Percentiles rank a stretch among this genome's conserved stretches.
phyloP scores from a whole-genome alignment of 768 basidiomycete genomes.

The Termitomyces bulborhizus region DNA sequence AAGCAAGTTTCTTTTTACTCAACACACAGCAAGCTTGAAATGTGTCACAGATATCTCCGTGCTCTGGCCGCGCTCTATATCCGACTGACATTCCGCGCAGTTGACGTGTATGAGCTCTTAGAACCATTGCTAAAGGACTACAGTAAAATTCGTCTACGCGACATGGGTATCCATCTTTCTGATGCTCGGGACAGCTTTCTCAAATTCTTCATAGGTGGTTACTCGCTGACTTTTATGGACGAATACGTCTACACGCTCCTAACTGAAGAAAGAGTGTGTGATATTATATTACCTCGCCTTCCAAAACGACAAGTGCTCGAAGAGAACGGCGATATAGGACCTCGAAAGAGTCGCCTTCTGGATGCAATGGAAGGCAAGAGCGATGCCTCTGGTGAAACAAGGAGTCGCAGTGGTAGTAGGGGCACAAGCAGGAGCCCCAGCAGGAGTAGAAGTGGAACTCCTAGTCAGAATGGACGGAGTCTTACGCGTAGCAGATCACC shows the following conservation, averaged over 20 bases:
- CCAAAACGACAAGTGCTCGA: slow-evolving; percentile 83
- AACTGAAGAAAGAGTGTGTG: slow-evolving; percentile 89
- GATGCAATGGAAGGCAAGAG: slow-evolving; percentile 79
- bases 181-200: background rate
- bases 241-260: slow-evolving; percentile 85
- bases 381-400: slow-evolving; percentile 39
- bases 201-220: slow-evolving; percentile 56
- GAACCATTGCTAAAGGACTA: slow-evolving; percentile 95
- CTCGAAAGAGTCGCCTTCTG: slow-evolving; percentile 80
- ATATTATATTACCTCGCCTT: slow-evolving; percentile 90
- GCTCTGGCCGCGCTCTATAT: slow-evolving; percentile 92
- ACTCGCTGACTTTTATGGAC: slow-evolving; percentile 82
- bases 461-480: slow-evolving; percentile 16
- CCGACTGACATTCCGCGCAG: slow-evolving; percentile 87
- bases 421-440: slow-evolving; percentile 29
- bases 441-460: slow-evolving; percentile 22
- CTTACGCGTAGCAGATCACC: slow-evolving; percentile 22
- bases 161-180: slow-evolving; percentile 54
- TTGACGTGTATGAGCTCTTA: slow-evolving; percentile 87
- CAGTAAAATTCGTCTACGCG: slow-evolving; percentile 76
- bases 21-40: background rate
- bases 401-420: slow-evolving; percentile 33
- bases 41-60: slow-evolving; percentile 72
- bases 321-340: slow-evolving; percentile 85
- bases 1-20: slow-evolving; percentile 51